Evolutionary conservation across 306 rosid genomes (phyloP).

Genomic region (Macrotyloma uniflorum): DNA sequence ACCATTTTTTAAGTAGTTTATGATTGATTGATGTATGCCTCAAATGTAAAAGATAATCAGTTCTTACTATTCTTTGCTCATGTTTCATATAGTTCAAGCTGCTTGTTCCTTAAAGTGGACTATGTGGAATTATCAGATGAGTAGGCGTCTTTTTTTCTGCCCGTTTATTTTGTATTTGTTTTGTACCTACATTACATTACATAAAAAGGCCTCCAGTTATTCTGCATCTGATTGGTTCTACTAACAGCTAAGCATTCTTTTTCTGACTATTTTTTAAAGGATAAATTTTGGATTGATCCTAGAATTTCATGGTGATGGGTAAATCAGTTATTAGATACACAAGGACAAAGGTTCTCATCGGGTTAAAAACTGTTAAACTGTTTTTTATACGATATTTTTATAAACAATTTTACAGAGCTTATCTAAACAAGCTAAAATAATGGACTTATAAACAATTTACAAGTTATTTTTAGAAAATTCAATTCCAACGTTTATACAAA

Average conservation of each 20-base stretch:
- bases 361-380: not conserved
- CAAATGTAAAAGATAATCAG: slow-evolving; percentile 44
- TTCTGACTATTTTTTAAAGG: not conserved
- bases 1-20: slow-evolving; percentile 34
- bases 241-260: not conserved
- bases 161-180: slow-evolving; percentile 24
- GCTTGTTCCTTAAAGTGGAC: slow-evolving; percentile 29
- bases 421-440: not conserved
- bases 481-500: too few species aligned
- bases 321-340: too few species aligned
- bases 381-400: not conserved
- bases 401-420: not conserved
- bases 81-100: slow-evolving; percentile 44
- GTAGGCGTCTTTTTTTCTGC: slow-evolving; percentile 40
- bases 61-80: slow-evolving; percentile 39
- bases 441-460: too few species aligned
- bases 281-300: not conserved
- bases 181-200: too few species aligned
- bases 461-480: too few species aligned
- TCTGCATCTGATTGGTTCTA: not conserved
- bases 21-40: slow-evolving; percentile 39
- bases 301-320: not conserved
- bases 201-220: not conserved
- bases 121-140: slow-evolving; percentile 43
- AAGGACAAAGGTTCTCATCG: not conserved